Base-by-base conservation (phyloP, 208 protist genomes). In the Trypanosoma grayi region DNA sequence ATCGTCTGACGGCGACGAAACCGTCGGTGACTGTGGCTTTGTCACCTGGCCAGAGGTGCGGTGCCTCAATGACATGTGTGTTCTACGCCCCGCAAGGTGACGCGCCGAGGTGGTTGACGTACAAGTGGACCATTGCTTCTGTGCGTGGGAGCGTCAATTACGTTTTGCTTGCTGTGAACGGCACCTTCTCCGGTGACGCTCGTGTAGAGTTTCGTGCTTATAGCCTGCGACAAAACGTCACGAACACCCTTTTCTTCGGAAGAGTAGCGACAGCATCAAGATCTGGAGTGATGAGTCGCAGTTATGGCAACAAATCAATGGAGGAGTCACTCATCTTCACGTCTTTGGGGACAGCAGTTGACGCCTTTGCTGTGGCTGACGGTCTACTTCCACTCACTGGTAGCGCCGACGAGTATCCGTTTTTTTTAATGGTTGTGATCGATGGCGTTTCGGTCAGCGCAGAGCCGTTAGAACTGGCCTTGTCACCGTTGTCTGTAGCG, bases 401-500 rank as follows among this genome's bases (percentile, higher is more conserved):
- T 7, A 24, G 34, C 24, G 27, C n/a, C 4, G 37, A 68, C 30
- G 39, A 52, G 28, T 27, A 34, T 24, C 30, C 36, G n/a, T 60
- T 74, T 52, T 33, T 45, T 8, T 66, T 85, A 8, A 24, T 60
- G 31, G 80, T 65, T 7, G 57, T 44, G 1, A 39, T 87, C 3
- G 75, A 91, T 66, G 80, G 78, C 20, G 37, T 47, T 46, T 57
- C 48, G 6, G 60, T 84, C 27, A 61, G 60, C 1, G 60, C 66
- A 18, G 13, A 37, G 14, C 80, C 84, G 4, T 54, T 56, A 24
- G 33, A 8, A 24, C 60, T 85, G n/a, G 74, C 78, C 10, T 70
- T 91, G 25, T 91, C 84, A 10, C 77, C 81, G 1, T 66, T 91
- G 6, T 36, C 80, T 13, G 47, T 81, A 7, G 60, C 73, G 27